Percentiles rank a stretch among this genome's conserved stretches.
Conservation (phyloP, 495 filamentous ascomycete genomes). For the Delitschia confertaspora region DNA sequence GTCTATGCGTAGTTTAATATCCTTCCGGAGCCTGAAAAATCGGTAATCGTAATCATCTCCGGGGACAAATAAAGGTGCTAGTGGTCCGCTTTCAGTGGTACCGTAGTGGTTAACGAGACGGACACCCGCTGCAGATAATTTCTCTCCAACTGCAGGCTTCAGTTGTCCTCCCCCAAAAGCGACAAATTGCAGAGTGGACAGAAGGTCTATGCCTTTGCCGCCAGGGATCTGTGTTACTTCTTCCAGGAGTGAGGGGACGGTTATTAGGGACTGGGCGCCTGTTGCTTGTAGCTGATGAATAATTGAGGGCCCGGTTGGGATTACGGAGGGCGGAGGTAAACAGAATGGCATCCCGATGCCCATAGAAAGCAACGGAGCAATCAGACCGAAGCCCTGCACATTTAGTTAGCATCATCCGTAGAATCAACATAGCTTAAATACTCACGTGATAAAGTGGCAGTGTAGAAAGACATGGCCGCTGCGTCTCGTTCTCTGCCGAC, state of each 20-base stretch:
- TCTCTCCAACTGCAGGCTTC: slow-evolving; percentile 22
- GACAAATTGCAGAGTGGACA: slow-evolving; percentile 37
- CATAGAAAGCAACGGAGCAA: slow-evolving; percentile 37
- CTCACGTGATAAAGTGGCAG: slow-evolving; percentile 40
- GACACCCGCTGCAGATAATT: slow-evolving; percentile 27
- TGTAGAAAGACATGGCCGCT: too few relatives aligned
- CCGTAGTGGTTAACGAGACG: slow-evolving; percentile 36
- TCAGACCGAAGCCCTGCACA: slow-evolving; percentile 39
- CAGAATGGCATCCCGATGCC: slow-evolving; percentile 38
- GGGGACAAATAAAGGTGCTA: slow-evolving; percentile 35
- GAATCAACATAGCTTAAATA: too few relatives aligned
- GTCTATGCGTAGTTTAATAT: slow-evolving; percentile 23
- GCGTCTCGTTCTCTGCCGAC: slow-evolving; percentile 29
- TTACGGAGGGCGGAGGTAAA: slow-evolving; percentile 30
- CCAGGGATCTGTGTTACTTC: slow-evolving; percentile 33
- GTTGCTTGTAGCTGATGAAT: slow-evolving; percentile 25
- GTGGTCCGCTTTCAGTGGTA: slow-evolving; percentile 37
- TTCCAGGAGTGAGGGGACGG: slow-evolving; percentile 42
- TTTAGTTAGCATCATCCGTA: too few relatives aligned
- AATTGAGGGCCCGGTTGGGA: slow-evolving; percentile 31
- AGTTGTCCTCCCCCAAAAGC: slow-evolving; percentile 38
- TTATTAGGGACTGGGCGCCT: slow-evolving; percentile 36
- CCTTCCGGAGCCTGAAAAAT: slow-evolving; percentile 35
- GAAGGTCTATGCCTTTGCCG: slow-evolving; percentile 21
- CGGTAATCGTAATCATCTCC: slow-evolving; percentile 32